Base-by-base conservation (phyloP, 139 green algal genomes). In the Chlamydomonas urium region DNA sequence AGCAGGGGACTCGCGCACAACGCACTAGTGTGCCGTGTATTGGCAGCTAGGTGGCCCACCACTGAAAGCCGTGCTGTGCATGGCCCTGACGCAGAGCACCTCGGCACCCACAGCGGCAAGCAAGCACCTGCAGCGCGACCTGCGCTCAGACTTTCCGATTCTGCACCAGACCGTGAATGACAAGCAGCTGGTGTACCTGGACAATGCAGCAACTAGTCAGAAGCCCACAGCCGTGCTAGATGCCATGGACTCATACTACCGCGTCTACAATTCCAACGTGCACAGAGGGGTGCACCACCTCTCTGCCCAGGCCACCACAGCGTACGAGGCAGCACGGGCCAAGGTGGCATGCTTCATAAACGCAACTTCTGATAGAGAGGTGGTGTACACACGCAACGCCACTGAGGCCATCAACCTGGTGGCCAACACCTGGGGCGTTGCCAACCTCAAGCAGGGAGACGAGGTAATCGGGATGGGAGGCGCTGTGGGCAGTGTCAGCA, bases 381-480 rank as follows among this genome's bases (percentile, higher is more conserved):
- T 99, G 5, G 93, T 99, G 33, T 98, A 90, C 77, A 98, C 94
- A 0, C 86, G 91, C 48, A 97, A 97, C 75, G 96, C 95, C 38
- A 96, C 71, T 26, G 96, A 99, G 76, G 96, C 90, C 6, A 95
- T 99, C 71, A 99, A 99, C 82, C 78, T 99, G 48, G 93, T 99
- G 38, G 94, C 94, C 19, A 87, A 96, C 77, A 96, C 78, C 47
- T 99, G 96, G 96, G 96, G 91, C 1, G 36, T 83, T 23, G 36
- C 71, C 10, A 93, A 96, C 77, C 75, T 99, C 8, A 78, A 84
- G 42, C 32, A 75, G 14, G 95, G 96, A 3, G 96, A 99, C 68
- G 95, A 99, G 86, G 90, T 98, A 31, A n/a, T 78, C 38, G 3
- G 70, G 4, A 2, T 34, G 67, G 5, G 31, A 53, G 17, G 45